Evolutionary conservation across 2,329 filamentous ascomycete species (phyloP).

Genomic region (Cryphonectria carpinicola): DNA sequence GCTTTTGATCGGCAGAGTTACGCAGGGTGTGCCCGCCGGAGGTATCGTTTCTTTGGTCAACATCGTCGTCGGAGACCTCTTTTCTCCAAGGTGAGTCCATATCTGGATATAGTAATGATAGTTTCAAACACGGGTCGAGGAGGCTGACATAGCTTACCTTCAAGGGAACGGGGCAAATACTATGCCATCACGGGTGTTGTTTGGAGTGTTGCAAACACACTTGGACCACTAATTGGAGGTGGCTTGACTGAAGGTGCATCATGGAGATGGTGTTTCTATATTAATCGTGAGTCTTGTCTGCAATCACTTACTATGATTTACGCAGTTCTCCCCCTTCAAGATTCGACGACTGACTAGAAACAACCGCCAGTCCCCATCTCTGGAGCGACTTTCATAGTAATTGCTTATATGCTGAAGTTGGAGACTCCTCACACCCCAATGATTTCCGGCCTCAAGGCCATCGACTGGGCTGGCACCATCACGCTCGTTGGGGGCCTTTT

Average conservation of each 20-base stretch:
- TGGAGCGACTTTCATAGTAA: constrained; percentile 50
- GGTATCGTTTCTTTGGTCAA: constrained; percentile 42
- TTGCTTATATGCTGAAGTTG: constrained; percentile 67
- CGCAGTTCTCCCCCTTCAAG: neutral
- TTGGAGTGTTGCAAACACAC: constrained; percentile 46
- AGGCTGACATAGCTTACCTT: neutral
- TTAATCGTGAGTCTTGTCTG: constrained; percentile 29
- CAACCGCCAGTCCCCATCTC: constrained; percentile 37
- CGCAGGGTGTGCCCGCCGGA: constrained; percentile 43
- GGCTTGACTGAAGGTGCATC: constrained; percentile 31
- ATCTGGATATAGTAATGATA: neutral
- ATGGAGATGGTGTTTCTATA: constrained; percentile 36
- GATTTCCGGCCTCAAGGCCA: constrained; percentile 63
- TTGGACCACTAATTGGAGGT: constrained; percentile 34
- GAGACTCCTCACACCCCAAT: constrained; percentile 70
- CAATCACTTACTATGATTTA: neutral
- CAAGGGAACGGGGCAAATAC: constrained; percentile 31
- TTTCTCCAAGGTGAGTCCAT: constrained; percentile 42
- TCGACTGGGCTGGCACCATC: constrained; percentile 61
- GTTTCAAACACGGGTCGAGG: neutral
- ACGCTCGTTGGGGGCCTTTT: constrained; percentile 76
- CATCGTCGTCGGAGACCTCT: constrained; percentile 43
- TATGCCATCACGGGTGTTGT: constrained; percentile 47
- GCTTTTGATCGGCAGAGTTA: constrained; percentile 40
- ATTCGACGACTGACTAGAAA: neutral